Conservation (phyloP, 768 basidiomycete species). For the Hydnum rufescens region DNA sequence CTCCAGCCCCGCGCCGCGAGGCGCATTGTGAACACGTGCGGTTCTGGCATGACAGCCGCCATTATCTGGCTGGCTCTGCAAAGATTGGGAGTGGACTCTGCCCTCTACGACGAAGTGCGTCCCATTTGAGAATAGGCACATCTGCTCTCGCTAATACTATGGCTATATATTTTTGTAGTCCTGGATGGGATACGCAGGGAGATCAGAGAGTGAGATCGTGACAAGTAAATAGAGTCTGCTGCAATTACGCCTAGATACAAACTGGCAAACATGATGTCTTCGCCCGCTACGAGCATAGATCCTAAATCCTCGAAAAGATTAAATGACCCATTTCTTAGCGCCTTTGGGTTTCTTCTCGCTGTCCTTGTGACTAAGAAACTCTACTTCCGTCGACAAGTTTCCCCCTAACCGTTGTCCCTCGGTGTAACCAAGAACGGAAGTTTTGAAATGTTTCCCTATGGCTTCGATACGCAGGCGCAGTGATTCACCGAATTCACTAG, state of each 20-base stretch:
- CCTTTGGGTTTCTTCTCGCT: slow-evolving; percentile 81
- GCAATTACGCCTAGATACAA: background rate
- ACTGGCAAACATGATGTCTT: background rate
- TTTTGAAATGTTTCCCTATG: slow-evolving; percentile 84
- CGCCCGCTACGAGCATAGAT: background rate
- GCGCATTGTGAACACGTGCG: slow-evolving; percentile 60
- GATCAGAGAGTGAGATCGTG: slow-evolving; percentile 47
- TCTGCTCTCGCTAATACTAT: background rate
- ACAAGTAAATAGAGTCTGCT: slow-evolving; percentile 9
- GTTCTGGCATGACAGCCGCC: slow-evolving; percentile 96
- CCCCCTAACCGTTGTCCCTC: slow-evolving; percentile 58
- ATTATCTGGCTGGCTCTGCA: slow-evolving; percentile 86
- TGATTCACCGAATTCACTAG: slow-evolving; percentile 26
- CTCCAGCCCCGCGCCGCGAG: slow-evolving; percentile 31
- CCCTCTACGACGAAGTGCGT: slow-evolving; percentile 77
- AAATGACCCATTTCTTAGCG: slow-evolving; percentile 28
- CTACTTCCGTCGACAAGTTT: slow-evolving; percentile 85
- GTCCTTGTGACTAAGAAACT: slow-evolving; percentile 88
- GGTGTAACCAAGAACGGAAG: slow-evolving; percentile 59
- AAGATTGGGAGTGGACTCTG: slow-evolving; percentile 36
- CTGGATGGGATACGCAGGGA: slow-evolving; percentile 84
- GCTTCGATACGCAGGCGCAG: slow-evolving; percentile 66
- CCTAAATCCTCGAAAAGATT: background rate
- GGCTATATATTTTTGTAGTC: slow-evolving; percentile 33
- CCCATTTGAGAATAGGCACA: background rate